Percentiles rank a stretch among this genome's conserved stretches.
phyloP scores from a whole-genome alignment of 75 land plant genomes.

The Cupressus sempervirens region DNA sequence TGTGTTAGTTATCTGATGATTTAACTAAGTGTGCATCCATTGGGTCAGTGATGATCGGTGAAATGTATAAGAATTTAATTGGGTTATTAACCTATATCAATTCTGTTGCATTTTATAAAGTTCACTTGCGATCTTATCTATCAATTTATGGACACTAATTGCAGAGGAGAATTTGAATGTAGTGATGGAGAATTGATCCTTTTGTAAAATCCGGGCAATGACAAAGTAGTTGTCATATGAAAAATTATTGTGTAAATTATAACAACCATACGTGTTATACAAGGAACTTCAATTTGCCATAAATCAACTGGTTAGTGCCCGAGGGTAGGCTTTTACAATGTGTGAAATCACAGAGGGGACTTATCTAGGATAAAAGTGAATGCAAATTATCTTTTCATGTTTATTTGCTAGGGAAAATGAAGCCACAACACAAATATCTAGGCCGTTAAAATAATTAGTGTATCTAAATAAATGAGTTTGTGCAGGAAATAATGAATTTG shows the following conservation, averaged over 20 bases:
- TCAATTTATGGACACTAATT: neutral
- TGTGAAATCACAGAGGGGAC: neutral
- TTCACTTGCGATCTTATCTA: neutral
- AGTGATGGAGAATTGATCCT: neutral
- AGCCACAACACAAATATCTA: too few relatives aligned
- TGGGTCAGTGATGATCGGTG: too few relatives aligned
- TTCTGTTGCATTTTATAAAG: neutral
- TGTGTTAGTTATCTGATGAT: neutral
- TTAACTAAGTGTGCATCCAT: neutral
- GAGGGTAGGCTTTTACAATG: neutral
- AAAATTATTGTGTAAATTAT: too few relatives aligned
- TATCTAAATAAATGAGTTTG: too few relatives aligned
- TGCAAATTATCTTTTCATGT: too few relatives aligned
- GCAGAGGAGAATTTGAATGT: neutral
- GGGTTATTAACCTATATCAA: neutral
- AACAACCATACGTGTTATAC: neutral
- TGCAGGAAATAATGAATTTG: too few relatives aligned
- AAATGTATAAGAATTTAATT: neutral
- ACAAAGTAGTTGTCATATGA: neutral
- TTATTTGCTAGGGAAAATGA: too few relatives aligned
- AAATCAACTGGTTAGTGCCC: too few relatives aligned
- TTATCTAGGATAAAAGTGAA: too few relatives aligned
- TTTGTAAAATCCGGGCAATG: neutral
- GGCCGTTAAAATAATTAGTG: too few relatives aligned
- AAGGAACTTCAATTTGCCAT: too few relatives aligned